Percentiles rank a stretch among this genome's conserved stretches.
Conservation (phyloP, 139 green algal genomes). For the Closterium sp. region DNA sequence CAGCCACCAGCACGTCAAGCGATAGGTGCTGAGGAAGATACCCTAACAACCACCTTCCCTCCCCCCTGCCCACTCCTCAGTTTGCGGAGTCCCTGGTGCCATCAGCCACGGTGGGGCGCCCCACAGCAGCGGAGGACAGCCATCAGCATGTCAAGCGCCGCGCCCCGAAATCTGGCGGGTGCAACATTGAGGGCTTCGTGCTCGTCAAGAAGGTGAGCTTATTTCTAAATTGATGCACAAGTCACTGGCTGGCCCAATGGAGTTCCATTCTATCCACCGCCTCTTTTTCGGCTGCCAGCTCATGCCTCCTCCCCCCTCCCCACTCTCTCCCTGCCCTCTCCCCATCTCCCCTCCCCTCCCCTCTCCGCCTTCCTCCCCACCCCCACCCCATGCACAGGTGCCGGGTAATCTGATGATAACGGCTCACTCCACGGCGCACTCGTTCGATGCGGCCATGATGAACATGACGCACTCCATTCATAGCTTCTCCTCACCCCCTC, state of each 20-base stretch:
- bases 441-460: conserved; percentile 46
- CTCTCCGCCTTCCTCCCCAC: background rate
- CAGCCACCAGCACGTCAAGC: conserved; percentile 1
- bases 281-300: background rate
- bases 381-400: background rate
- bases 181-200: conserved; percentile 80
- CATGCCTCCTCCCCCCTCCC: background rate
- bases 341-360: background rate
- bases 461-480: conserved; percentile 61
- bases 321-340: background rate
- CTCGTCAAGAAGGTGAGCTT: conserved; percentile 92
- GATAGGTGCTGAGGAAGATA: background rate
- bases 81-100: conserved; percentile 84
- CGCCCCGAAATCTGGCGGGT: conserved; percentile 29
- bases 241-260: no score
- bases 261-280: no score
- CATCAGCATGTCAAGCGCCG: background rate
- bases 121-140: background rate
- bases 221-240: no score
- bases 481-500: conserved; percentile 37
- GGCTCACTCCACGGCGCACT: conserved; percentile 35
- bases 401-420: conserved; percentile 50
- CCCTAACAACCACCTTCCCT: background rate
- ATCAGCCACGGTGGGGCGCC: conserved; percentile 45
- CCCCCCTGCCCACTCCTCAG: background rate